phyloP scores from a whole-genome alignment of 208 protist genomes.

The Trypanosoma rangeli region DNA sequence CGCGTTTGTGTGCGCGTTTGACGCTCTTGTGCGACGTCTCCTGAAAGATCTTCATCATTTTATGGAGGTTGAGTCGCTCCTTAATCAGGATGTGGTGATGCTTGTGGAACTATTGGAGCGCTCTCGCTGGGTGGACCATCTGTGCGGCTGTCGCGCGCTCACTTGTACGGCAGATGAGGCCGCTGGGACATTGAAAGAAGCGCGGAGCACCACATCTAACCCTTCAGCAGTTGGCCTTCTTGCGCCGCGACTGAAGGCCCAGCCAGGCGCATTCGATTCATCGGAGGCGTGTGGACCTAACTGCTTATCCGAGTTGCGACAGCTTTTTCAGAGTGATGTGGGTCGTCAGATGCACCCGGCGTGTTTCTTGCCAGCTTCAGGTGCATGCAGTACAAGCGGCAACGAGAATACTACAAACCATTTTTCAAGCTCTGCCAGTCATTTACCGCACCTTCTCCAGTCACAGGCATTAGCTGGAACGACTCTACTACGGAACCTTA shows the following conservation, averaged over 20 bases:
- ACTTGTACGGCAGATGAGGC: neutral
- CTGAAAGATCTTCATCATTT: constrained; percentile 46
- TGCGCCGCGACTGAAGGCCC: constrained; percentile 1
- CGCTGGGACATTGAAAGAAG: neutral
- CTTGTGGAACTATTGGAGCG: constrained; percentile 47
- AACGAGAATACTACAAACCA: neutral
- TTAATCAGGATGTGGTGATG: constrained; percentile 43
- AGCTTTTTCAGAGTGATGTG: neutral
- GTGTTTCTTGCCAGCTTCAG: neutral
- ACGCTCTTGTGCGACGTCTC: constrained; percentile 48
- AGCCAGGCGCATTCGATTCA: neutral
- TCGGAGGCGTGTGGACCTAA: neutral
- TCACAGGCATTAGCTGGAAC: neutral
- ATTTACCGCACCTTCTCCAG: neutral
- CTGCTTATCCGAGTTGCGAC: constrained; percentile 8
- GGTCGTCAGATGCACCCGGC: neutral
- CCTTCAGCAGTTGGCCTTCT: neutral
- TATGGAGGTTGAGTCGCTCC: constrained; percentile 31
- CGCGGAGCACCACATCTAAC: neutral
- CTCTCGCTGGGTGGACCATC: constrained; percentile 32
- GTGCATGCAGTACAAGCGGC: neutral
- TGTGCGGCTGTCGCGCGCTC: constrained; percentile 14
- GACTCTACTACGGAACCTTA: neutral
- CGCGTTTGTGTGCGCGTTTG: constrained; percentile 67
- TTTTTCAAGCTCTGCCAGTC: neutral